These are phyloP conservation scores for Xerocomus amazonicus DNA, from an alignment of 1,284 basidiomycete species.

Conservation along the genomic window DNA sequence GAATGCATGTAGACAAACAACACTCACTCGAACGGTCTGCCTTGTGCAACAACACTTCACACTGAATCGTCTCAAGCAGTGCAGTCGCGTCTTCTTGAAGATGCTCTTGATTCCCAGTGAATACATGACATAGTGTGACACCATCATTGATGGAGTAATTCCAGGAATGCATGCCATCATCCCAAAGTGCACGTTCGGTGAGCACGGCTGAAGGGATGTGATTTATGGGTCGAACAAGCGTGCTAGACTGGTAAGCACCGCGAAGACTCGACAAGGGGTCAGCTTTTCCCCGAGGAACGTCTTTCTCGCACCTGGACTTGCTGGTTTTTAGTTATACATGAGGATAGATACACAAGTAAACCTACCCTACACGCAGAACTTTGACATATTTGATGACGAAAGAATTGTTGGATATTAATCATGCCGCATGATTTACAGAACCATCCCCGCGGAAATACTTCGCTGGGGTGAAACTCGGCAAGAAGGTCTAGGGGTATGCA, in stretches of 20 bases:
- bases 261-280: slow-evolving; percentile 31
- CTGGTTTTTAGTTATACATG: slow-evolving; percentile 13
- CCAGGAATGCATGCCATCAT: slow-evolving; percentile 33
- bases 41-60: slow-evolving; percentile 29
- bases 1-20: neutral
- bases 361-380: slow-evolving; percentile 33
- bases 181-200: slow-evolving; percentile 15
- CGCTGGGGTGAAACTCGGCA: slow-evolving; percentile 24
- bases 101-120: slow-evolving; percentile 36
- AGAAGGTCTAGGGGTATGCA: slow-evolving; percentile 37
- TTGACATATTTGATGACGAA: slow-evolving; percentile 38
- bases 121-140: slow-evolving; percentile 34
- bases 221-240: slow-evolving; percentile 29
- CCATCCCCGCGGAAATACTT: slow-evolving; percentile 37
- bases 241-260: slow-evolving; percentile 25
- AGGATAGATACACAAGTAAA: neutral
- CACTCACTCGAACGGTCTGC: slow-evolving; percentile 27
- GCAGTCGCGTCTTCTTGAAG: slow-evolving; percentile 32
- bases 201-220: slow-evolving; percentile 22
- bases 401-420: slow-evolving; percentile 36
- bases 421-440: slow-evolving; percentile 37
- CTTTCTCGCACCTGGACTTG: slow-evolving; percentile 13
- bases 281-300: slow-evolving; percentile 14
- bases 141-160: slow-evolving; percentile 25
- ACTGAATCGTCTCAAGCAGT: slow-evolving; percentile 35